Base-by-base conservation (phyloP, 73 alveolate species). In the Paramecium biaurelia region DNA sequence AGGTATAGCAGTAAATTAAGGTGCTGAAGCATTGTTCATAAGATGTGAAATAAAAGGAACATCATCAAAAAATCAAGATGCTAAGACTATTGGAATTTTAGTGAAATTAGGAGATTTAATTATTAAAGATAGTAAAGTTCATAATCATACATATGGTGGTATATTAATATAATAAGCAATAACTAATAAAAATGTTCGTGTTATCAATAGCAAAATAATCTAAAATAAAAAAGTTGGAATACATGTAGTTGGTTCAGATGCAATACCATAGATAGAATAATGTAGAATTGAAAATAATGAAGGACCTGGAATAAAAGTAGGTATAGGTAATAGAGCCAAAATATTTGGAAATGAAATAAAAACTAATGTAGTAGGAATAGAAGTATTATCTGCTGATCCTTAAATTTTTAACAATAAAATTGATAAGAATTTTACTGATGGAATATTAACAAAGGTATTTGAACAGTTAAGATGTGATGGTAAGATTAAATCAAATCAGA, bases 391-490 rank as follows among this genome's bases (percentile, higher is more conserved):
- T 4, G 96, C 95, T 18, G 96, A 94, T 32, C 98, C 98, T 1
- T 68, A 92, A 10, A 94, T 95, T 6, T 68, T 94, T 26, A 74
- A 89, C 89, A 95, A 95, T 85, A 95, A 85, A 37, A 94, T 95
- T 24, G 94, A 89, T 56, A 38, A 94, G 67, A 95, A 95, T 45
- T 93, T 47, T 58, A 95, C 95, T 6, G 93, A 95, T 76, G 98
- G 98, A 28, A 95, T 95, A 14, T 68, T 94, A 23, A 92, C 97
- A 1, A 59, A 85, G 28, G 95, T 96, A n/a, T 87, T 37, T 30
- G 63, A 95, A 86, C 41, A 85, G 56, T 68, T 90, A 56, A 68
- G 98, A 47, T 95, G 97, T 47, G 98, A 95, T 92, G 95, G 95
- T 35, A 26, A 79, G 32, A 93, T 95, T 47, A 92, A 92, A 79